Base-by-base conservation (phyloP, 129 eudicot genomes). In the Centaurea solstitialis region DNA sequence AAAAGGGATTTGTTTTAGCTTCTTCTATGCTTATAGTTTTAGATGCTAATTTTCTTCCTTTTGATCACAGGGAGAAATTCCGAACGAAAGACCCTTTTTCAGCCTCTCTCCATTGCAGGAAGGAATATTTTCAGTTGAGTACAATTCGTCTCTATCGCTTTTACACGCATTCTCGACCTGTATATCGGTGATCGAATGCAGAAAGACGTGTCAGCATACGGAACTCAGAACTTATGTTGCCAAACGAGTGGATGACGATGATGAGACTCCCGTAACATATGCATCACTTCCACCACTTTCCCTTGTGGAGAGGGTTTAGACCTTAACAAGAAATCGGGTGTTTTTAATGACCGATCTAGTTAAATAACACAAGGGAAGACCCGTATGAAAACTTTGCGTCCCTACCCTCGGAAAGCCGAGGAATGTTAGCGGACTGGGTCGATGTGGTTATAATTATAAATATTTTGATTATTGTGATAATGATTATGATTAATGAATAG, bases 81-180 rank as follows among this genome's bases (percentile, higher is more conserved):
- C 18, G 77, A 87, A 75, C 18, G 80, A 72, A 11, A 86, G 72
- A 47, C 91, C 90, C 21, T 72, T 90, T 21, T 88, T 94, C 88
- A 87, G 83, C 62, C 75, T 94, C 83, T 81, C 89, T 5, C 82
- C 87, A 21, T 83, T 90, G 70, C 83, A 88, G 76, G 93, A 92
- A 65, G 91, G 90, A 17, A 88, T 94, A 66, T 88, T 75, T 81
- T 88, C 97, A 2, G 90, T 90, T 9, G 92, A 92, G 67, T 94
- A 90, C 57, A 72, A 78, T 81, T 86, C 96, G 0, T 80, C 94
- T 13, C 72, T 94, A 69, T 79, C 94, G 20, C 80, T 86, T 66
- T 73, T 92, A 38, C 94, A 90, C 37, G 93, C 97, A 8, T 94
- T 94, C 79, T 91, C 98, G 43, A 84, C 86, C 15, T 87, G 91